Percentiles rank a stretch among this genome's conserved stretches.
Conservation (phyloP, 345 rosid species). For the Citrus glauca region DNA sequence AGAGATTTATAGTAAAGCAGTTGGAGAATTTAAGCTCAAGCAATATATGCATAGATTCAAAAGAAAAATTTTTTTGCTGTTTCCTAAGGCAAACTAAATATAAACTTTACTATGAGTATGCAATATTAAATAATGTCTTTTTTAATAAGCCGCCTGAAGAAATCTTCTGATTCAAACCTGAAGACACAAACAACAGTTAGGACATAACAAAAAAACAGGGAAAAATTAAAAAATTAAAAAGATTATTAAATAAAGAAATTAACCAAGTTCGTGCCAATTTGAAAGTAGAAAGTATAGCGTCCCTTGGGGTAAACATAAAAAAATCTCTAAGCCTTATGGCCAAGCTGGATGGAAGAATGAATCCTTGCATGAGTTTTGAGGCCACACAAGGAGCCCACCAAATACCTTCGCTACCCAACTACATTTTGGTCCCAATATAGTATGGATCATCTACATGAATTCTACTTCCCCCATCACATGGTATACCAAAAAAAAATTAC, state of each 20-base stretch:
- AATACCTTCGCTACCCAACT: not conserved
- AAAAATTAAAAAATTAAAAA: not conserved
- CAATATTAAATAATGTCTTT: conserved; percentile 61
- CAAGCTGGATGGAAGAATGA: not conserved
- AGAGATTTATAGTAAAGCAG: not conserved
- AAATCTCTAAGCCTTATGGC: not conserved
- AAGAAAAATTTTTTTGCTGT: not conserved
- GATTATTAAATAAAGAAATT: not conserved
- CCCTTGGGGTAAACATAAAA: not conserved
- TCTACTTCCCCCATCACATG: not conserved
- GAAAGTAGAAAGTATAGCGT: not conserved
- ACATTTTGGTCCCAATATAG: not conserved
- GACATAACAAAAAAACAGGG: not conserved
- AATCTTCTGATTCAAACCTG: conserved; percentile 87
- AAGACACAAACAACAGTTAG: conserved; percentile 14
- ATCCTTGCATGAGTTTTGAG: not conserved
- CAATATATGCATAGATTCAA: not conserved
- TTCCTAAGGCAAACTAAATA: not conserved
- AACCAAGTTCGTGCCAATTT: not conserved
- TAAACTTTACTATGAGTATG: conserved; percentile 71
- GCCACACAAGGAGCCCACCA: not conserved
- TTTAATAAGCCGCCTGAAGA: conserved; percentile 60
- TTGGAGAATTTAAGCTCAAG: not conserved
- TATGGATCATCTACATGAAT: not conserved
- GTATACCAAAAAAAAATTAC: not conserved